A percentile compares a stretch with the other conserved stretches of the same genome.
phyloP scores from a whole-genome alignment of 2,329 filamentous ascomycete species.

The Colletotrichum agaves region DNA sequence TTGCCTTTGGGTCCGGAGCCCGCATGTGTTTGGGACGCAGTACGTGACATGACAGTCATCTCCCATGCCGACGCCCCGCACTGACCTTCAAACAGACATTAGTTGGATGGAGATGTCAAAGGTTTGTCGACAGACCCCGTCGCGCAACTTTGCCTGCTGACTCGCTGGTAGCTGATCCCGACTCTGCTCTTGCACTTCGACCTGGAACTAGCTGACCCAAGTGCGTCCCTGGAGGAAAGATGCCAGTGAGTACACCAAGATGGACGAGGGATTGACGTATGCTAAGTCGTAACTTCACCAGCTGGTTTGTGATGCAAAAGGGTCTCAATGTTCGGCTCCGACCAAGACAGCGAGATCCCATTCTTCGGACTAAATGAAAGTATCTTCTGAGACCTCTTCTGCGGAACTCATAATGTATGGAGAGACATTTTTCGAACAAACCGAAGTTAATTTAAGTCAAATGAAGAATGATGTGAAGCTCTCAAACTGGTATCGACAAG shows the following conservation, averaged over 20 bases:
- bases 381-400: too few species aligned
- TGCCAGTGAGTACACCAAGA: constrained; percentile 5
- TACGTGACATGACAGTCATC: neutral
- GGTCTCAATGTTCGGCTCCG: constrained; percentile 10
- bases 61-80: neutral
- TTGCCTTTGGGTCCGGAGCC: constrained; percentile 17
- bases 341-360: neutral
- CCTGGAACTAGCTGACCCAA: neutral
- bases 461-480: too few species aligned
- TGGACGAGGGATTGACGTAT: too few species aligned
- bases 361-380: too few species aligned
- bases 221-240: neutral
- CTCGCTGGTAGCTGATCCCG: neutral
- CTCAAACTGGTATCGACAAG: too few species aligned
- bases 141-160: neutral
- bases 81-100: constrained; percentile 11
- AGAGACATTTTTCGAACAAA: too few species aligned
- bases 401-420: too few species aligned
- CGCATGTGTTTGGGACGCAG: constrained; percentile 12
- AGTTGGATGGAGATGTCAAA: constrained; percentile 36
- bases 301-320: constrained; percentile 21
- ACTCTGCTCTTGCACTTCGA: constrained; percentile 24
- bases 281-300: neutral
- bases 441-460: too few species aligned
- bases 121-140: neutral